Conservation (phyloP, 306 rosid genomes). For the Pyrus communis region DNA sequence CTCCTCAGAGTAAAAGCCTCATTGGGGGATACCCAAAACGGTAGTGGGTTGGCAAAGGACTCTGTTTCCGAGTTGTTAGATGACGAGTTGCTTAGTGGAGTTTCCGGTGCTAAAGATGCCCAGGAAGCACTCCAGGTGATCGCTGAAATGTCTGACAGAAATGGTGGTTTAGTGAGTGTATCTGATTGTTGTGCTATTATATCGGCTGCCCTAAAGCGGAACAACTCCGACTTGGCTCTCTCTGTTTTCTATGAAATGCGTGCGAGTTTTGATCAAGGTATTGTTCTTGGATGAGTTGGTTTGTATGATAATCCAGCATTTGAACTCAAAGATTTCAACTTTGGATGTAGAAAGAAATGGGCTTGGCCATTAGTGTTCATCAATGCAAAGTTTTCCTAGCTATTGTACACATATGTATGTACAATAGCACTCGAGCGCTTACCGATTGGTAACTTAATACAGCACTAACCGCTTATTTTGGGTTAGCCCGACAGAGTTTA, state of each 20-base stretch:
- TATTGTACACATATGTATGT: too few species aligned
- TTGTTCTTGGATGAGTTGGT: neutral
- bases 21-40: slow-evolving; percentile 35
- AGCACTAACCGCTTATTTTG: too few species aligned
- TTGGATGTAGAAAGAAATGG: neutral
- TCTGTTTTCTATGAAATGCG: slow-evolving; percentile 85
- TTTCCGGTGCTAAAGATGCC: slow-evolving; percentile 52
- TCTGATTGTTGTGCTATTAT: slow-evolving; percentile 55
- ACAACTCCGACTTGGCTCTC: slow-evolving; percentile 59
- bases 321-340: neutral
- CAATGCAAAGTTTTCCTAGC: neutral
- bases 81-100: slow-evolving; percentile 24
- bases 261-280: slow-evolving; percentile 61
- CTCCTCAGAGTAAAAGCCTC: slow-evolving; percentile 36
- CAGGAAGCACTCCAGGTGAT: slow-evolving; percentile 46
- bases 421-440: too few species aligned
- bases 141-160: slow-evolving; percentile 25
- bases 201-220: slow-evolving; percentile 57
- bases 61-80: slow-evolving; percentile 35
- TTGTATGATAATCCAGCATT: neutral
- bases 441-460: too few species aligned
- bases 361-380: neutral
- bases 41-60: slow-evolving; percentile 32
- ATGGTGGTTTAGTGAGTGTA: slow-evolving; percentile 40
- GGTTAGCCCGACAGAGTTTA: too few species aligned